Percentiles rank a stretch among this genome's conserved stretches.
Evolutionary conservation across 306 rosid genomes (phyloP).

Genomic region (Spatholobus suberectus): DNA sequence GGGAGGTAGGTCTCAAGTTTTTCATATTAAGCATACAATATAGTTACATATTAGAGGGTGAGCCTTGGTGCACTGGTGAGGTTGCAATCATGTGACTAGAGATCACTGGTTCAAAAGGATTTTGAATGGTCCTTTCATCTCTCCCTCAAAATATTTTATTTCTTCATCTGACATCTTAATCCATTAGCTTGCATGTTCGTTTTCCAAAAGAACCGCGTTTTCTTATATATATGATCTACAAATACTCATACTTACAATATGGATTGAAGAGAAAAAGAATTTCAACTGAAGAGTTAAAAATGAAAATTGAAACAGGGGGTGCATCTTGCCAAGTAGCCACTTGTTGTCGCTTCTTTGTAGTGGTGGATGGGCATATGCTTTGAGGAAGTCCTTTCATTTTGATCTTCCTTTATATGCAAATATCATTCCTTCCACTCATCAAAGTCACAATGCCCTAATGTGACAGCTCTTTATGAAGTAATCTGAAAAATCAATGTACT

Average conservation of each 20-base stretch:
- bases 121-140: not conserved
- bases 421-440: slow-evolving; percentile 47
- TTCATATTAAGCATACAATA: not conserved
- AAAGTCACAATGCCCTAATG: slow-evolving; percentile 63
- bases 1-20: not conserved
- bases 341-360: slow-evolving; percentile 41
- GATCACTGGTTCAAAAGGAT: not conserved
- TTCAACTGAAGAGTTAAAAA: slow-evolving; percentile 33
- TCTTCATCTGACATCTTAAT: slow-evolving; percentile 27
- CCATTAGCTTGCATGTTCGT: not conserved
- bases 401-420: slow-evolving; percentile 51
- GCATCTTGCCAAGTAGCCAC: slow-evolving; percentile 35
- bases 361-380: slow-evolving; percentile 32
- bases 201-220: slow-evolving; percentile 31
- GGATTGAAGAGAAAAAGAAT: slow-evolving; percentile 44
- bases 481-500: slow-evolving; percentile 83
- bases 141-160: not conserved
- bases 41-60: not conserved
- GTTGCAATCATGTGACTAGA: not conserved
- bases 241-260: slow-evolving; percentile 37
- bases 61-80: not conserved
- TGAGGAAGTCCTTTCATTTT: slow-evolving; percentile 50
- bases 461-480: slow-evolving; percentile 87
- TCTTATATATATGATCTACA: slow-evolving; percentile 32
- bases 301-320: slow-evolving; percentile 31